A percentile compares a stretch with the other conserved stretches of the same genome.
Conservation (phyloP, 306 rosid species). For the Corylus avellana region DNA sequence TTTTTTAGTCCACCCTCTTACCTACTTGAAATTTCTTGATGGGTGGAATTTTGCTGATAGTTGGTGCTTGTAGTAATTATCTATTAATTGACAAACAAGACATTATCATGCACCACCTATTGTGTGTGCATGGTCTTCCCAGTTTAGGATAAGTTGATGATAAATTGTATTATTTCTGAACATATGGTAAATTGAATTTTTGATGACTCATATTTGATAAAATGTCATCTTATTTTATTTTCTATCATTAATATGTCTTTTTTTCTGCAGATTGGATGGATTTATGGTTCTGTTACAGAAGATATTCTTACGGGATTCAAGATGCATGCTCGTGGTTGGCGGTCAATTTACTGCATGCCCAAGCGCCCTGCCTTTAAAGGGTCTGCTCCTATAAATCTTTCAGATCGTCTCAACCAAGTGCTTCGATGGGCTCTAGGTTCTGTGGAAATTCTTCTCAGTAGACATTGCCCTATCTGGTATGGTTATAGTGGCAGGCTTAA, state of each 20-base stretch:
- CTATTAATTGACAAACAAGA: not conserved
- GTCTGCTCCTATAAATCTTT: conserved; percentile 97
- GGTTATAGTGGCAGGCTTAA: conserved; percentile 92
- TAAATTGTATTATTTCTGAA: not conserved
- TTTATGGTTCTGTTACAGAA: conserved; percentile 97
- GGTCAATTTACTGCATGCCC: conserved; percentile 94
- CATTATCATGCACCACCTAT: not conserved
- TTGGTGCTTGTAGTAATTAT: not conserved
- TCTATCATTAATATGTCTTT: conserved; percentile 13
- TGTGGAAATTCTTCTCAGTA: conserved; percentile 88
- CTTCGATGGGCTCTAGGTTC: conserved; percentile 98
- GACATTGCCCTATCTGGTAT: conserved; percentile 98
- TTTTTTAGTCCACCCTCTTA: not conserved
- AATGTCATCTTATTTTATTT: conserved; percentile 1
- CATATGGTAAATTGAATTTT: not conserved
- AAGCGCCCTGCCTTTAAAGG: conserved; percentile 93
- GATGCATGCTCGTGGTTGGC: conserved; percentile 99
- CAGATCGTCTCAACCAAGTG: conserved; percentile 97
- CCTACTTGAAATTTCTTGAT: not conserved
- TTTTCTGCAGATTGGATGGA: conserved; percentile 91
- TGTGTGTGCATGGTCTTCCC: not conserved
- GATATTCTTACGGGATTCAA: conserved; percentile 98
- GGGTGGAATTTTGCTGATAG: not conserved
- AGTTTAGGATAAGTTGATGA: too few species aligned
- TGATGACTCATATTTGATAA: not conserved